phyloP scores from a whole-genome alignment of 345 rosid genomes.

The Populus pruinosa region DNA sequence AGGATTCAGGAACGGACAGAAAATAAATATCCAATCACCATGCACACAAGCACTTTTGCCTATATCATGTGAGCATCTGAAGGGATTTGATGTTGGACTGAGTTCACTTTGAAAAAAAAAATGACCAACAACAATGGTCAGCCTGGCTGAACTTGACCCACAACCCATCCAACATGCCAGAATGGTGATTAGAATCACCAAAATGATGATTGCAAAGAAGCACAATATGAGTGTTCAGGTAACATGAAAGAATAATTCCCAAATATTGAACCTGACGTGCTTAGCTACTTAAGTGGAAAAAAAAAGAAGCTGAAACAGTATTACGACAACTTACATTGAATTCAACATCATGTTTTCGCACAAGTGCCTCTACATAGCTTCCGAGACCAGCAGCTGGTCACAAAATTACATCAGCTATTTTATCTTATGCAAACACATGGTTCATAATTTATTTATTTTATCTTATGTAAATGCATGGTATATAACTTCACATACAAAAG shows the following conservation, averaged over 20 bases:
- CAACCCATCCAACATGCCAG: not conserved
- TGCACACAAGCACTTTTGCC: not conserved
- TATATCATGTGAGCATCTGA: not conserved
- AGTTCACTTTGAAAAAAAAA: not conserved
- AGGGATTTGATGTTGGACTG: not conserved
- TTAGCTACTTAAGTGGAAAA: not conserved
- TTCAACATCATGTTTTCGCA: constrained; percentile 81
- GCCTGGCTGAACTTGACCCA: constrained; percentile 1
- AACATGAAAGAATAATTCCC: not conserved
- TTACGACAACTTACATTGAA: constrained; percentile 57
- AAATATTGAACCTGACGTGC: not conserved
- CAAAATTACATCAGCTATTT: constrained; percentile 14
- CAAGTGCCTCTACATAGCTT: constrained; percentile 90
- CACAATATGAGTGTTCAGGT: not conserved
- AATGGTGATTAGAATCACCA: not conserved
- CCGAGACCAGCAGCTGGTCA: constrained; percentile 92
- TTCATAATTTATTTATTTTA: no score
- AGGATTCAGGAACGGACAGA: not conserved
- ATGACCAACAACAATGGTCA: not conserved
- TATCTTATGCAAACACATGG: no score
- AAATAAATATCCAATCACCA: not conserved
- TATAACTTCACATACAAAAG: not conserved
- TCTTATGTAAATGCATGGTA: not conserved
- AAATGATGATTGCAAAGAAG: not conserved
- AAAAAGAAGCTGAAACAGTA: not conserved